phyloP scores from a whole-genome alignment of 768 basidiomycete species.

The Amanita muscaria region DNA sequence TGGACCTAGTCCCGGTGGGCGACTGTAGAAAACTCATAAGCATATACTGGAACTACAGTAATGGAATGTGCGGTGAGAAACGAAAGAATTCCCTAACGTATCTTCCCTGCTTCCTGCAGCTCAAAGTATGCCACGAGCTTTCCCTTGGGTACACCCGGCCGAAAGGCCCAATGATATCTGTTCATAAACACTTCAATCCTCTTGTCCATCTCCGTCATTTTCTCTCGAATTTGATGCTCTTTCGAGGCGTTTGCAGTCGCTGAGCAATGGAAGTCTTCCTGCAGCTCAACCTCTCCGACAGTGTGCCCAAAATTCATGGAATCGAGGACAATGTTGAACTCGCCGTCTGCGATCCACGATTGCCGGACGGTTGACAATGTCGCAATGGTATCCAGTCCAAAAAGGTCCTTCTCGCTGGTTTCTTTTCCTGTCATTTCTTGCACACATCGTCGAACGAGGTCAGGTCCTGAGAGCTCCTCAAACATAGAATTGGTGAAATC shows the following conservation, averaged over 20 bases:
- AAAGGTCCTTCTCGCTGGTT: slow-evolving; percentile 2
- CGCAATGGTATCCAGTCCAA: slow-evolving; percentile 5
- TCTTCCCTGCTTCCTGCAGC: slow-evolving; percentile 3
- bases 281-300: slow-evolving; percentile 2
- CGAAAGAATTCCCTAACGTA: slow-evolving; percentile 1
- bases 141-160: slow-evolving; percentile 2
- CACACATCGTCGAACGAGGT: slow-evolving; percentile 1
- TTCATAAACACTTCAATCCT: slow-evolving; percentile 6
- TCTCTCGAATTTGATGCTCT: slow-evolving; percentile 4
- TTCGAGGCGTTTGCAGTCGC: neutral
- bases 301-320: slow-evolving; percentile 4
- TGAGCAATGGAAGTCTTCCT: slow-evolving; percentile 2
- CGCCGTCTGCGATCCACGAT: slow-evolving; percentile 4
- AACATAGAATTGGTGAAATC: slow-evolving; percentile 6
- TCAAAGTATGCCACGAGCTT: slow-evolving; percentile 5
- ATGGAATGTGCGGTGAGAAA: neutral
- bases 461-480: slow-evolving; percentile 2
- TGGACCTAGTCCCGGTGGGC: too few relatives aligned
- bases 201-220: slow-evolving; percentile 4
- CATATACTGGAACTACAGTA: neutral
- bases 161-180: slow-evolving; percentile 6
- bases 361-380: slow-evolving; percentile 3
- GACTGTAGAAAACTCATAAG: slow-evolving; percentile 1
- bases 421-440: slow-evolving; percentile 1
- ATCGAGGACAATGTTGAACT: slow-evolving; percentile 3